Evolutionary conservation across 306 rosid species (phyloP).

Genomic region (Fagus crenata): DNA sequence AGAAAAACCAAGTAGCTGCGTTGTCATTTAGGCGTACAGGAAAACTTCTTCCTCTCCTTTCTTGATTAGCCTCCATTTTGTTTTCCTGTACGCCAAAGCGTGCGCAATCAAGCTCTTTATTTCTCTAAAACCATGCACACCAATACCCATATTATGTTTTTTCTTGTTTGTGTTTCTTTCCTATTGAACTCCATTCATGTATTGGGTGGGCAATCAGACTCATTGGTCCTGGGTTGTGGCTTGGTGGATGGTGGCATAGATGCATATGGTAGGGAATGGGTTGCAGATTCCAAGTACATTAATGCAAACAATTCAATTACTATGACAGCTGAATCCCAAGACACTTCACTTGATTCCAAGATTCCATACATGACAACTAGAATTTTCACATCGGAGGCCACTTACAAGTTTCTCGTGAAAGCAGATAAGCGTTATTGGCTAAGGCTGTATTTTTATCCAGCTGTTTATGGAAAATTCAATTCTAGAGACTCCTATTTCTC

Average conservation of each 20-base stretch:
- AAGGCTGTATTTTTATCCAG: constrained; percentile 46
- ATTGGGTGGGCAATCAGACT: neutral
- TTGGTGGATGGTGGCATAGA: constrained; percentile 29
- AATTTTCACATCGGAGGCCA: constrained; percentile 36
- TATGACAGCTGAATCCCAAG: constrained; percentile 45
- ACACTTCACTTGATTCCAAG: constrained; percentile 53
- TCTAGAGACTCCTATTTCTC: constrained; percentile 43
- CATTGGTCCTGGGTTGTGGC: constrained; percentile 38
- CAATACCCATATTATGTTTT: constrained; percentile 15
- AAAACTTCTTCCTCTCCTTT: constrained; percentile 2
- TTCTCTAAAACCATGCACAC: constrained; percentile 23
- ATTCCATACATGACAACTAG: constrained; percentile 1
- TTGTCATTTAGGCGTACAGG: constrained; percentile 29
- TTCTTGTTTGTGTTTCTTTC: constrained; percentile 19
- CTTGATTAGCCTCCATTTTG: neutral
- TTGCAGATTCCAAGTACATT: constrained; percentile 38
- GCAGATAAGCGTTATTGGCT: constrained; percentile 50
- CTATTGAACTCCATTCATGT: constrained; percentile 30
- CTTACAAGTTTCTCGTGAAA: constrained; percentile 39
- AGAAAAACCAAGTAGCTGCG: neutral
- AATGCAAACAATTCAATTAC: constrained; percentile 15
- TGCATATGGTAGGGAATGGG: constrained; percentile 45
- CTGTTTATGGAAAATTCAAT: neutral
- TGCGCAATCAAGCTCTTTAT: neutral
- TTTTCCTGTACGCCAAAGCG: constrained; percentile 45